These are phyloP conservation scores for Rhodotorula taiwanensis DNA, from an alignment of 768 basidiomycete genomes.

Conservation along the genomic window DNA sequence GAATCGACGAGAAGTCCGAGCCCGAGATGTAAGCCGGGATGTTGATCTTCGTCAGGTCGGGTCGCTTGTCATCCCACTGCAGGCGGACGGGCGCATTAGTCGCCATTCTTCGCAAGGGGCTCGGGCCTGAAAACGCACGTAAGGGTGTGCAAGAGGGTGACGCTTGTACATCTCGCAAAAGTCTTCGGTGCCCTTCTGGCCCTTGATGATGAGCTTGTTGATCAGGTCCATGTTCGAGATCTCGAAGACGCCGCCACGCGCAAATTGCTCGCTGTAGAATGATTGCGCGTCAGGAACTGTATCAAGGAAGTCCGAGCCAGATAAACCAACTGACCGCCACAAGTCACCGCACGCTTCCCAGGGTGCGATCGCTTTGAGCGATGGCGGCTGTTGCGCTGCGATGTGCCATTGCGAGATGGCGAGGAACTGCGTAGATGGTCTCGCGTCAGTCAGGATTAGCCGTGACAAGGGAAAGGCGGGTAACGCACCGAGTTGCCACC, in stretches of 20 bases:
- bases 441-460: neutral
- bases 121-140: neutral
- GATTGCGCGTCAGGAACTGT: too few species aligned
- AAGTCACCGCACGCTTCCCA: slow-evolving; percentile 37
- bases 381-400: slow-evolving; percentile 33
- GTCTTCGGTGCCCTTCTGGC: slow-evolving; percentile 25
- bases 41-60: slow-evolving; percentile 26
- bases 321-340: slow-evolving; percentile 6
- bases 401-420: slow-evolving; percentile 34
- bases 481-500: slow-evolving; percentile 23
- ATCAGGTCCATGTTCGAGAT: slow-evolving; percentile 29
- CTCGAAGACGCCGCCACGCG: slow-evolving; percentile 30
- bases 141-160: neutral
- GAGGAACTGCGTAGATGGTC: slow-evolving; percentile 9
- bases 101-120: too few species aligned
- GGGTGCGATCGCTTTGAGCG: slow-evolving; percentile 38
- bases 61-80: slow-evolving; percentile 36
- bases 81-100: neutral
- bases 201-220: slow-evolving; percentile 32
- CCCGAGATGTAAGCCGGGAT: slow-evolving; percentile 27
- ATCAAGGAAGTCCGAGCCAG: too few species aligned
- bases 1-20: slow-evolving; percentile 33
- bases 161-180: slow-evolving; percentile 29
- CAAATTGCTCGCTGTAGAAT: slow-evolving; percentile 26
- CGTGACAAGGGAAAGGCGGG: neutral